Percentiles rank a stretch among this genome's conserved stretches.
These are phyloP conservation scores for Epicoccum sorghinum DNA, from an alignment of 2,329 filamentous ascomycete species.

Conservation along the genomic window DNA sequence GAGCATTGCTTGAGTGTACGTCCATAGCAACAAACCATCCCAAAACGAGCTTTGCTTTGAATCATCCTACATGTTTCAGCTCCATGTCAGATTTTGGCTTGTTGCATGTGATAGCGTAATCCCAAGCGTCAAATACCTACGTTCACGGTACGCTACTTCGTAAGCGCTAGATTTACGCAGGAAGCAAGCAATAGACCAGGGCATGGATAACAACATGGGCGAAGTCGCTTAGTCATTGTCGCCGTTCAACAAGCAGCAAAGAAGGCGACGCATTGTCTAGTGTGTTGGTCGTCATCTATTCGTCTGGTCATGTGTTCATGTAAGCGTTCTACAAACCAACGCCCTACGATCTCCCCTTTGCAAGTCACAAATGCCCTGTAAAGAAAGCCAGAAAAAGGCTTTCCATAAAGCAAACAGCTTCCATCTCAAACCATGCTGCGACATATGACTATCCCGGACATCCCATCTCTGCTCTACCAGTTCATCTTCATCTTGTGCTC, in stretches of 20 bases:
- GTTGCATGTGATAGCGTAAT: neutral
- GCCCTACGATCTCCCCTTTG: neutral
- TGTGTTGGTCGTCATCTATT: slow-evolving; percentile 3
- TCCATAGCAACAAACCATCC: neutral
- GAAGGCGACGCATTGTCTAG: neutral
- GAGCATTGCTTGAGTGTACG: neutral
- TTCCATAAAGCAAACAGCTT: neutral
- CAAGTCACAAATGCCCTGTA: neutral
- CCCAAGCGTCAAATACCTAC: neutral
- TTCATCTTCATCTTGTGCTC: slow-evolving; percentile 87
- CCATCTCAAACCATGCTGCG: neutral
- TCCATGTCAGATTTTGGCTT: too few species aligned
- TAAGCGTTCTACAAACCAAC: neutral
- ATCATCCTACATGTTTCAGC: too few species aligned
- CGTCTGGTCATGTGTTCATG: slow-evolving; percentile 1
- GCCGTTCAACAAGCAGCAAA: neutral
- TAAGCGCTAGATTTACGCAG: too few species aligned
- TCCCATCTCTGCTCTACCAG: slow-evolving; percentile 47
- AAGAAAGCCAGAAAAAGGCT: neutral
- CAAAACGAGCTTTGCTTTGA: too few species aligned
- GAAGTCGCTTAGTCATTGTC: neutral
- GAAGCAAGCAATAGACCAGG: neutral
- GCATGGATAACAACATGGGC: neutral
- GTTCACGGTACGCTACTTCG: too few species aligned
- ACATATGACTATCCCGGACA: neutral